Base-by-base conservation (phyloP, 1,139 yeast species). In the Blastobotrys serpentis region DNA sequence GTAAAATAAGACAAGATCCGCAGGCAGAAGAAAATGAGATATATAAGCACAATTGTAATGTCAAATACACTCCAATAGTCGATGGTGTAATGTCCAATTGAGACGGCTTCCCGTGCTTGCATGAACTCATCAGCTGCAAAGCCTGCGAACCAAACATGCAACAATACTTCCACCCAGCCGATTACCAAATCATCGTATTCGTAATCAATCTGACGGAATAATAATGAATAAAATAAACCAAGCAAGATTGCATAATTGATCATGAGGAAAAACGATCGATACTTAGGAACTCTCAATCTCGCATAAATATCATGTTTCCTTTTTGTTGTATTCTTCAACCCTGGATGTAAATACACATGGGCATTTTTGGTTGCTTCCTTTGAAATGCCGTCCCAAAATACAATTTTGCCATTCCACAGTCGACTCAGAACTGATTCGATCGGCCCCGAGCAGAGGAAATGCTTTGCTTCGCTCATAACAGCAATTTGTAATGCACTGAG, bases 321-420 rank as follows among this genome's bases (percentile, higher is more conserved):
- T 17, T 11, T 6, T 8, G n/a, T 13, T 30, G 37, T 4, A 18
- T 16, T 33, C 8, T 17, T 33, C 10, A 13, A 7, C 13, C 40
- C 13, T 26, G 32, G 37, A 16, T 17, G 14, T 7, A 19, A 7
- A 19, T 36, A 36, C n/a, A 36, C 25, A 25, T 52, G 55, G 2
- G 68, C 59, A 10, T 49, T 47, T 44, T 64, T 63, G 26, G 47
- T 54, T 3, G 64, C 55, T 17, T 55, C 52, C 2, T 58, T 51
- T 23, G 60, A 55, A 32, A 66, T 65, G 21, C 56, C 56, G 38
- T 61, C 60, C 69, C 69, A 66, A 42, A 62, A 65, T 42, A 66
- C 66, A 40, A 66, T 64, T 10, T 59, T 56, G 10, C 70, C 70
- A 14, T 56, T 57, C 70, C 70, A 66, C 14, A 66, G 60, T 5